These are phyloP conservation scores for Tephrocybe sp. DNA, from an alignment of 768 basidiomycete genomes.

Conservation along the genomic window DNA sequence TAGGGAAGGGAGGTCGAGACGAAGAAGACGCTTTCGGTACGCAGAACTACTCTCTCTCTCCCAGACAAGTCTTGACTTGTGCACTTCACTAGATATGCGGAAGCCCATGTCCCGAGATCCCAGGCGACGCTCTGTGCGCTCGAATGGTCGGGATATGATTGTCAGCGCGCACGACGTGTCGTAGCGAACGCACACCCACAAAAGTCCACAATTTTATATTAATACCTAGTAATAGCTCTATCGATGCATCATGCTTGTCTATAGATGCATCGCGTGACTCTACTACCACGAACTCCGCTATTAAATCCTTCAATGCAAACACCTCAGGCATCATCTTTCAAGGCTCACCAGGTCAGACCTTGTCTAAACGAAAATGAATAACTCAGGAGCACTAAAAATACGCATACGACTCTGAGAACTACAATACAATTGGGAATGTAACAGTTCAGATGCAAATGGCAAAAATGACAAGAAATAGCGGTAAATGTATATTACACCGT, in stretches of 20 bases:
- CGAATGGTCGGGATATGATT: conserved; percentile 73
- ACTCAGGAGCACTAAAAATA: not conserved
- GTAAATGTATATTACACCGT: conserved; percentile 1
- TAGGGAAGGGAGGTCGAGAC: conserved; percentile 72
- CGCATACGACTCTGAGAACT: not conserved
- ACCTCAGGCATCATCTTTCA: too few species aligned
- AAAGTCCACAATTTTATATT: too few species aligned
- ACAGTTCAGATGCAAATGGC: not conserved
- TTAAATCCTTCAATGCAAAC: too few species aligned
- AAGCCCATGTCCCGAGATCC: conserved; percentile 69
- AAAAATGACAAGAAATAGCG: not conserved
- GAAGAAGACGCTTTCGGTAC: conserved; percentile 90
- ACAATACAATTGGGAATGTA: not conserved
- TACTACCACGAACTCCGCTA: too few species aligned
- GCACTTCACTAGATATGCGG: conserved; percentile 54
- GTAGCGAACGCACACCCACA: too few species aligned
- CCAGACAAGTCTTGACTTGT: not conserved
- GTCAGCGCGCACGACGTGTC: conserved; percentile 62
- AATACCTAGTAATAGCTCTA: too few species aligned
- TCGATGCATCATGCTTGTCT: not conserved
- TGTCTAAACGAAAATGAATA: too few species aligned
- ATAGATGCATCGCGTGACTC: too few species aligned
- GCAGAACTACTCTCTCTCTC: conserved; percentile 26
- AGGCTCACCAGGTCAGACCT: too few species aligned
- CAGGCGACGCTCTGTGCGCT: conserved; percentile 60